Evolutionary conservation across 768 basidiomycete genomes (phyloP).

Genomic region (Postia placenta): DNA sequence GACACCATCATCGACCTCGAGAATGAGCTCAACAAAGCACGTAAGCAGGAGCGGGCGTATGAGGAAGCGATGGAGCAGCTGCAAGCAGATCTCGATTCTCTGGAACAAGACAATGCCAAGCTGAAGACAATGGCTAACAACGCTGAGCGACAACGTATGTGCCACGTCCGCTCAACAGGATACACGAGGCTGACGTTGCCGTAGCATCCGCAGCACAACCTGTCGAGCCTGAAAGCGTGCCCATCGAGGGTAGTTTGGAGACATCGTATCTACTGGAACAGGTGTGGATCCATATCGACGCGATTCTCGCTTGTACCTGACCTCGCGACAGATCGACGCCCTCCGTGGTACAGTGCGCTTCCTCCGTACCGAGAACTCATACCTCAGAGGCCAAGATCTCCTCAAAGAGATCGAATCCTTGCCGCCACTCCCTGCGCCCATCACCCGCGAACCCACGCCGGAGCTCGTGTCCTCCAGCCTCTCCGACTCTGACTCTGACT

Average conservation of each 20-base stretch:
- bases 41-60: conserved; percentile 85
- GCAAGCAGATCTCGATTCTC: conserved; percentile 77
- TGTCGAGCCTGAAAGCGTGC: conserved; percentile 53
- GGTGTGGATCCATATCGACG: conserved; percentile 32
- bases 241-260: conserved; percentile 77
- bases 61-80: conserved; percentile 93
- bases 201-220: conserved; percentile 43
- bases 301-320: neutral
- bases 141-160: conserved; percentile 69
- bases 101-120: conserved; percentile 86
- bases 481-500: conserved; percentile 64
- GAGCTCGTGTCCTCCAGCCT: conserved; percentile 57
- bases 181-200: conserved; percentile 5
- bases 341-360: conserved; percentile 89
- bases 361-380: conserved; percentile 90
- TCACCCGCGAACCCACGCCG: conserved; percentile 51
- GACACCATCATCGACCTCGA: conserved; percentile 82
- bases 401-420: conserved; percentile 76
- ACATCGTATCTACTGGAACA: conserved; percentile 87
- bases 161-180: neutral
- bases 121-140: conserved; percentile 62
- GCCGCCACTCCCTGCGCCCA: conserved; percentile 51
- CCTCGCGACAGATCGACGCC: conserved; percentile 62
- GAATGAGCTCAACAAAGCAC: conserved; percentile 67
- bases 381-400: conserved; percentile 89